A percentile compares a stretch with the other conserved stretches of the same genome.
Conservation (phyloP, 2,329 filamentous ascomycete genomes). For the Fusarium transvaalense region DNA sequence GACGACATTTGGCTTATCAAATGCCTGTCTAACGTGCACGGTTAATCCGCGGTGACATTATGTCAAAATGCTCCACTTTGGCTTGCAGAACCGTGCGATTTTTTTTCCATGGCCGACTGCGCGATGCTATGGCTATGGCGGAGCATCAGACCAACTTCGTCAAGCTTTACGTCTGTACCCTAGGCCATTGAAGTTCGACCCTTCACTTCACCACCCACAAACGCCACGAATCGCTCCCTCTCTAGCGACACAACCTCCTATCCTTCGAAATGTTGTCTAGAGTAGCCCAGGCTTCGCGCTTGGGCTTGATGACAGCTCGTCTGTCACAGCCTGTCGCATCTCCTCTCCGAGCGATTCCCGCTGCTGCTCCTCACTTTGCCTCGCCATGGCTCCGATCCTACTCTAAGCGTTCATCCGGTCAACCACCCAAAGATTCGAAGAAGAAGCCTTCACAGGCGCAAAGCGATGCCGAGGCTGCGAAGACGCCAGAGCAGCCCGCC, state of each 20-base stretch:
- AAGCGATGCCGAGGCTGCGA: slow-evolving; percentile 29
- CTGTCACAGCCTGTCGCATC: slow-evolving; percentile 46
- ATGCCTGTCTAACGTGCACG: slow-evolving; percentile 35
- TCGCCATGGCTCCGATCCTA: slow-evolving; percentile 51
- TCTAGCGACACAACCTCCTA: slow-evolving; percentile 4
- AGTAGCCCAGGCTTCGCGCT: slow-evolving; percentile 52
- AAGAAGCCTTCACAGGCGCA: slow-evolving; percentile 38
- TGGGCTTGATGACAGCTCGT: slow-evolving; percentile 51
- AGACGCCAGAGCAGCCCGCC: slow-evolving; percentile 32
- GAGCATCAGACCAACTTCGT: slow-evolving; percentile 48
- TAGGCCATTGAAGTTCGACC: slow-evolving; percentile 41
- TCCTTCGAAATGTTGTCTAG: slow-evolving; percentile 57
- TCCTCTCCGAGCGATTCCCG: slow-evolving; percentile 46
- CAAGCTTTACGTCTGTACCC: slow-evolving; percentile 30
- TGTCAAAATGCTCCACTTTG: slow-evolving; percentile 24
- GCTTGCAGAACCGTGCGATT: slow-evolving; percentile 40
- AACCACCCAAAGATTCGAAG: slow-evolving; percentile 23
- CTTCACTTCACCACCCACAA: slow-evolving; percentile 28
- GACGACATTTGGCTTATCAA: slow-evolving; percentile 45
- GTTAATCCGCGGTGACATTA: slow-evolving; percentile 36
- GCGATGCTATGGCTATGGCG: slow-evolving; percentile 45
- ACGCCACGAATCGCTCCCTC: slow-evolving; percentile 6
- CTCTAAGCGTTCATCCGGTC: slow-evolving; percentile 39
- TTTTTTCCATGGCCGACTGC: slow-evolving; percentile 44
- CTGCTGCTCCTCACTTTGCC: slow-evolving; percentile 30